phyloP scores from a whole-genome alignment of 2,329 filamentous ascomycete species.

The Fusarium sacchari region DNA sequence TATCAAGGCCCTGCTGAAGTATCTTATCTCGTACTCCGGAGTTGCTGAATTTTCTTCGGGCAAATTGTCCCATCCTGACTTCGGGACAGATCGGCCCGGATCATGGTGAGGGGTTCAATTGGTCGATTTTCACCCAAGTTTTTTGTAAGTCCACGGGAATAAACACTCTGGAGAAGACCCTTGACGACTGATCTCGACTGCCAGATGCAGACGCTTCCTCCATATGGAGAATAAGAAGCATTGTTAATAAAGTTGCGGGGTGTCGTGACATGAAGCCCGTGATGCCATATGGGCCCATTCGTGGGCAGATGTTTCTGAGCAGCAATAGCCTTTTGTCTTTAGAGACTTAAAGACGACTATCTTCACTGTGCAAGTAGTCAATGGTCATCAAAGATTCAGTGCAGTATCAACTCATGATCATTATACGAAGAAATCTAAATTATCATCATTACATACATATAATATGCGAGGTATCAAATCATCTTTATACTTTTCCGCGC shows the following conservation, averaged over 20 bases:
- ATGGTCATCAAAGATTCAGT: not conserved
- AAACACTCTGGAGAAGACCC: not conserved
- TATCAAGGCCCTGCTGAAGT: constrained; percentile 24
- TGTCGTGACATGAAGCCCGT: not conserved
- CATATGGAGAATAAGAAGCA: not conserved
- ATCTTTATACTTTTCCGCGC: constrained; percentile 27
- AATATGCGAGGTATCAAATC: constrained; percentile 11
- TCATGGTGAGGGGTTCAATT: constrained; percentile 12
- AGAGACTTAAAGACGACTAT: not conserved
- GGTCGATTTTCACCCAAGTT: not conserved
- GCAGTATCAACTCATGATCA: not conserved
- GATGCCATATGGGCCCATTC: not conserved
- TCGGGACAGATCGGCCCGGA: constrained; percentile 32
- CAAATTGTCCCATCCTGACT: constrained; percentile 19
- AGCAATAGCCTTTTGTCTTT: not conserved
- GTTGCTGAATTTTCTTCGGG: constrained; percentile 23
- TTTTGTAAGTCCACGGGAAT: not conserved
- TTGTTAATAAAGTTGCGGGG: not conserved
- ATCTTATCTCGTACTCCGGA: constrained; percentile 21
- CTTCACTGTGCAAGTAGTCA: not conserved
- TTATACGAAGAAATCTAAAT: constrained; percentile 7
- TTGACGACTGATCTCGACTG: not conserved
- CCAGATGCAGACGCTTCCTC: not conserved
- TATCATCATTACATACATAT: constrained; percentile 24
- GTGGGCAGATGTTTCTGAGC: not conserved